Evolutionary conservation across 202 grass and related monocot genomes (phyloP), one percentile per base, ranked within the genome.

Genomic region (Setaria italica): DNA sequence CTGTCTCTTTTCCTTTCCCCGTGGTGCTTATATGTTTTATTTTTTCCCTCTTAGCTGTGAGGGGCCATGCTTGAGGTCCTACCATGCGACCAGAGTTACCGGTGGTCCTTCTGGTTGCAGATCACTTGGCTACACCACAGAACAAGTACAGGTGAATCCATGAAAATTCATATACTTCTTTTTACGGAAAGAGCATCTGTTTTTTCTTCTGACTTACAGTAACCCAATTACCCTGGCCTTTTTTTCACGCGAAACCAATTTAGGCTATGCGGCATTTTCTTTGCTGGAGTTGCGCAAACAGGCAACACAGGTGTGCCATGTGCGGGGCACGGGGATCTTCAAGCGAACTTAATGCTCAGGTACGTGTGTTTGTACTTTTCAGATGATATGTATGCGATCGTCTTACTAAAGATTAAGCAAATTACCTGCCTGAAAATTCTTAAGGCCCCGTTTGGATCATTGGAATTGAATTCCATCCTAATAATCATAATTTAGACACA

Each of bases 21-120:
- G 12, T 14, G 42, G 7, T 62, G 9, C 19, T 79, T 49, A 51
- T 66, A 37, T 53, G 12, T 11, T 8, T 35, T 80, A 3, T 19
- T 35, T 51, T 51, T 37, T 1, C 1, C 64, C 3, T 72, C 6
- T 42, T 54, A 80, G 78, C 33, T 80, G 78, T 20, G 78, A 80
- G 33, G 78, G 78, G 20, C 78, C 78, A 55, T 80, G 78, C 30
- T 55, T 68, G 78, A 80, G 63, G 63, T 80, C 63, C 11, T 80
- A 11, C 78, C 78, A 80, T 68, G 33, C 62, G 14, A 80, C 78
- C 2, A 41, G 33, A 68, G 63, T n/a, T 53, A 1, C 71, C 0
- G 78, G 48, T 68, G 8, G 54, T 1, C 3, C 35, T 53, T 78
- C 53, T 6, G 15, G 21, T 42, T 79, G 76, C 76, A 49, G 10